Percentiles rank a stretch among this genome's conserved stretches.
These are phyloP conservation scores for Hypoxylon fragiforme DNA, from an alignment of 495 filamentous ascomycete species.

Conservation along the genomic window DNA sequence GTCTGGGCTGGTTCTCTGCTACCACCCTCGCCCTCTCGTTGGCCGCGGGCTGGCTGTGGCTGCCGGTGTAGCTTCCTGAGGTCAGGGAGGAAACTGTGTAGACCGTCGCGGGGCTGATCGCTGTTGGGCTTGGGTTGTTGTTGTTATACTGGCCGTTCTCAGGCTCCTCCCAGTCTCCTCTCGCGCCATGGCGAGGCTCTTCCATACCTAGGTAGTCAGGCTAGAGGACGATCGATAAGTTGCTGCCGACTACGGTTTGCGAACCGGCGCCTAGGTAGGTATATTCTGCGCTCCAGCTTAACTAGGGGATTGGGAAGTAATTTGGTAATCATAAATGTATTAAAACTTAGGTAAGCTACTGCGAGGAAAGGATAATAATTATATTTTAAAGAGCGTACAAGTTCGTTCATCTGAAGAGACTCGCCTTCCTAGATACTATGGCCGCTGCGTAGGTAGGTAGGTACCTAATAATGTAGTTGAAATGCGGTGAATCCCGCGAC, in stretches of 20 bases:
- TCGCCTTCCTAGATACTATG: not conserved
- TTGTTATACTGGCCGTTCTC: not conserved
- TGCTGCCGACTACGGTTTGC: too few relatives aligned
- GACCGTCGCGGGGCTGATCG: not conserved
- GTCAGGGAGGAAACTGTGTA: not conserved
- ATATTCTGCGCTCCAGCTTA: too few relatives aligned
- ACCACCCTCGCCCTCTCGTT: too few relatives aligned
- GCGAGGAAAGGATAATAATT: too few relatives aligned
- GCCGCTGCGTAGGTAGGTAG: not conserved
- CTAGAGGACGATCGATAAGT: too few relatives aligned
- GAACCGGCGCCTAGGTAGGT: too few relatives aligned
- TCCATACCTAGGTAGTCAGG: too few relatives aligned
- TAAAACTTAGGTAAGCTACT: not conserved
- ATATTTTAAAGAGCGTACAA: not conserved
- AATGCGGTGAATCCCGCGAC: too few relatives aligned
- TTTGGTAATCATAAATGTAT: not conserved
- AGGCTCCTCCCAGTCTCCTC: not conserved
- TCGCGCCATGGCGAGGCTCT: not conserved
- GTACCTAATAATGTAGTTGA: too few relatives aligned
- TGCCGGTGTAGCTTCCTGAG: not conserved
- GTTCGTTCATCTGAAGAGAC: not conserved
- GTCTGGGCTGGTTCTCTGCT: not conserved
- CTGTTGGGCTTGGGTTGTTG: not conserved
- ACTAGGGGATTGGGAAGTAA: too few relatives aligned
- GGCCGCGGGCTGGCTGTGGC: not conserved